Evolutionary conservation across 2,329 filamentous ascomycete genomes (phyloP).

Genomic region (Nemania diffusa): DNA sequence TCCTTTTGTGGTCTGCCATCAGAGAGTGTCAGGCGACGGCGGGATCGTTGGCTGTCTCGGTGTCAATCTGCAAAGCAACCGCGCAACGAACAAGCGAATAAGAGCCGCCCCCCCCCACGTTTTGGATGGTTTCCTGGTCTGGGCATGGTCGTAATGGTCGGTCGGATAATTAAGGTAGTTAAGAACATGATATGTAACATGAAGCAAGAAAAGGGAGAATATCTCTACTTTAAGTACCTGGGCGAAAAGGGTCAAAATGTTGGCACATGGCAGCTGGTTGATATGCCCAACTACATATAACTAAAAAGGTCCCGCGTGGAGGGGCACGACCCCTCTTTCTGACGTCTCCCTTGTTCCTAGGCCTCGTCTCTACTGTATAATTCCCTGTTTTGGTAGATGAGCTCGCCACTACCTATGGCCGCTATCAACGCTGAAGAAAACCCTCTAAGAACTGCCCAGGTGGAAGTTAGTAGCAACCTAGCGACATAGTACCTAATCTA

Average conservation of each 20-base stretch:
- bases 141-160: neutral
- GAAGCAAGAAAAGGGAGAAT: neutral
- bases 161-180: neutral
- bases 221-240: neutral
- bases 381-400: constrained; percentile 12
- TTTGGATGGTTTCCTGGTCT: neutral
- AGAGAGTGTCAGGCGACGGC: constrained; percentile 24
- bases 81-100: constrained; percentile 26
- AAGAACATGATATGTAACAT: constrained; percentile 3
- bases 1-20: neutral
- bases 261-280: neutral
- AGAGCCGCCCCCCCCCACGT: constrained; percentile 29
- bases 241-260: neutral
- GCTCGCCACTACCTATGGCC: constrained; percentile 11
- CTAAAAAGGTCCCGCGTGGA: neutral
- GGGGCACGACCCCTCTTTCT: constrained; percentile 14
- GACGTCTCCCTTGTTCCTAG: constrained; percentile 8
- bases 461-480: neutral
- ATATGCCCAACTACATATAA: too few species aligned
- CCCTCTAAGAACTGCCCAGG: neutral
- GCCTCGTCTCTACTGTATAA: neutral
- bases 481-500: neutral
- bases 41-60: constrained; percentile 20
- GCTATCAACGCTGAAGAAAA: neutral
- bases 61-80: constrained; percentile 29